Evolutionary conservation across 2,329 filamentous ascomycete genomes (phyloP), one percentile per base, ranked within the genome.

Genomic region (Fusarium torreyae): DNA sequence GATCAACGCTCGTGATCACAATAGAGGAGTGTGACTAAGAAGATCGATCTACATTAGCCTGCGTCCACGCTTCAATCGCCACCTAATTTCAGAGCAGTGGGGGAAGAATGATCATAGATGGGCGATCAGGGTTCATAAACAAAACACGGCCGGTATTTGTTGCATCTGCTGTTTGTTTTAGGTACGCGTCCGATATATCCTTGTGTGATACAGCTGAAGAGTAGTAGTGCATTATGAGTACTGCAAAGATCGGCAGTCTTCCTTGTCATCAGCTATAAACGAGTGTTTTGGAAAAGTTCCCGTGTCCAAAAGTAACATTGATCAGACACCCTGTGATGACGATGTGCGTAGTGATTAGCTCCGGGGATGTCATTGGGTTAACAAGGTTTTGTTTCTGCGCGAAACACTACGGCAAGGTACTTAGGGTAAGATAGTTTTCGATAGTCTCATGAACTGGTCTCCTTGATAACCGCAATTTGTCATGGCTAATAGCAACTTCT

Each of bases 81-180:
- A 73, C 69, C 43, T 63, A 71, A 68, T 72, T 71, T 55, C 54
- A 17, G 54, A 68, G 54, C 50, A 42, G 52, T 53, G 55, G 63
- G 55, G 57, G 45, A 38, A 45, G 18, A 61, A 45, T 40, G 56
- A 54, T 42, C 20, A 15, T 26, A 43, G 33, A 38, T 43, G 40
- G 28, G 22, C 56, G 49, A 59, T 55, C 42, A 53, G 53, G 54
- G 64, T 61, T 49, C 42, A 22, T 5, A n/a, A 17, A 43, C 5
- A 39, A 46, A 59, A 6, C 43, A 46, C 53, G 46, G 18, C 31
- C 26, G 24, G 49, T 39, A 56, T 56, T 50, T 56, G 20, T 34
- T n/a, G 15, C 24, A n/a, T 40, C 10, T 39, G 7, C 5, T 50
- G 20, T 53, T 36, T 22, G 13, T 48, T 48, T 26, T 48, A 13